phyloP scores from a whole-genome alignment of 2,329 filamentous ascomycete species.

The Westerdykella sp. region DNA sequence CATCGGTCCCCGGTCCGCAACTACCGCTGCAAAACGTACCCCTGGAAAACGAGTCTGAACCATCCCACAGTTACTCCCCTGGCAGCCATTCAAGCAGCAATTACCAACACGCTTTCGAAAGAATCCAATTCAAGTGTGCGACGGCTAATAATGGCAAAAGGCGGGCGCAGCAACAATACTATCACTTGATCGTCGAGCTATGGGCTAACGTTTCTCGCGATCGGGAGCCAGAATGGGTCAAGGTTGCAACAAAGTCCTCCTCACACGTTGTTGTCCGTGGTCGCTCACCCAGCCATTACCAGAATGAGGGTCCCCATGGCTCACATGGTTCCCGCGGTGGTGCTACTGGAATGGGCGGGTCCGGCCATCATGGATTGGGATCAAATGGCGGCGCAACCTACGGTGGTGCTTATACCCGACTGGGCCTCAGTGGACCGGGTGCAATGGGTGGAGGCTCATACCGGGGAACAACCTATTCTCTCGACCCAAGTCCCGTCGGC shows the following conservation, averaged over 20 bases:
- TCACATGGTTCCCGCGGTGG: constrained; percentile 28
- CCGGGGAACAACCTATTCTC: constrained; percentile 32
- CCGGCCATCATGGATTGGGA: constrained; percentile 55
- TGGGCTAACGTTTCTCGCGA: constrained; percentile 34
- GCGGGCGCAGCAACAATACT: constrained; percentile 84
- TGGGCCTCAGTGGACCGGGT: constrained; percentile 20
- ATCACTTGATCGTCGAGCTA: constrained; percentile 75
- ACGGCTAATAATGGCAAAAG: constrained; percentile 92
- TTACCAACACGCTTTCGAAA: constrained; percentile 65
- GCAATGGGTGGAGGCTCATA: constrained; percentile 33
- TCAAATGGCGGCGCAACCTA: constrained; percentile 52
- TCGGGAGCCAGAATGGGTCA: constrained; percentile 29
- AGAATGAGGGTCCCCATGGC: constrained; percentile 42
- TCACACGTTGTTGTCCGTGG: constrained; percentile 38
- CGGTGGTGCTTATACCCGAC: constrained; percentile 24
- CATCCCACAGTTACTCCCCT: constrained; percentile 30
- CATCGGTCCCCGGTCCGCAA: constrained; percentile 32
- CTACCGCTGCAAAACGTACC: constrained; percentile 42
- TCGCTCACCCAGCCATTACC: constrained; percentile 40
- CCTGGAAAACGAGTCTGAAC: constrained; percentile 32
- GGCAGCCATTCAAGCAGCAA: constrained; percentile 29
- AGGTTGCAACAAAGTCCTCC: constrained; percentile 31
- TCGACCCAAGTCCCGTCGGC: constrained; percentile 35
- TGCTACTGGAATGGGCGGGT: constrained; percentile 25
- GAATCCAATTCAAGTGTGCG: constrained; percentile 90